phyloP scores from a whole-genome alignment of 768 basidiomycete species.

The Suillus sp. region DNA sequence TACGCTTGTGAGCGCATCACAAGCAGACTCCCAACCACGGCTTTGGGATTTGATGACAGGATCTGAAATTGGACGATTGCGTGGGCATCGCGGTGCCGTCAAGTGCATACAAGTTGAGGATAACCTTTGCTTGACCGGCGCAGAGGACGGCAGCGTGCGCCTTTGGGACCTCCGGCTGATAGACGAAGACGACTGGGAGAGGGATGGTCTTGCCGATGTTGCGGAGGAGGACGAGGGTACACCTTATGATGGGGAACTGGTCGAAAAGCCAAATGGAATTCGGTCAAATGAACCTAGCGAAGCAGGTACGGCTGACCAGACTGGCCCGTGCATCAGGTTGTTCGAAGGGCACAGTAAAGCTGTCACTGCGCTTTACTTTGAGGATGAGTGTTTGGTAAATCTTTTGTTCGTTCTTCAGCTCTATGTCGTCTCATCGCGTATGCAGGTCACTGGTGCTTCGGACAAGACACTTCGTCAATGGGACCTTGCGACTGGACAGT shows the following conservation, averaged over 20 bases:
- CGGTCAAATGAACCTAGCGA: slow-evolving; percentile 41
- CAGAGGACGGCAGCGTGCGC: slow-evolving; percentile 80
- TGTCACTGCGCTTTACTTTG: slow-evolving; percentile 93
- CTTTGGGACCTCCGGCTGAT: slow-evolving; percentile 91
- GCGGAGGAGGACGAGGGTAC: slow-evolving; percentile 58
- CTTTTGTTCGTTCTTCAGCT: slow-evolving; percentile 7
- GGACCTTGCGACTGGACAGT: slow-evolving; percentile 97
- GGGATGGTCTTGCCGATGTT: slow-evolving; percentile 60
- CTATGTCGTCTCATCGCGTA: slow-evolving; percentile 19
- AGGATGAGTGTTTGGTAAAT: slow-evolving; percentile 88
- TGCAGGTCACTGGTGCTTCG: slow-evolving; percentile 92
- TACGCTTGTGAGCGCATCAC: slow-evolving; percentile 84
- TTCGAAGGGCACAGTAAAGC: slow-evolving; percentile 93
- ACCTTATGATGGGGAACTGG: slow-evolving; percentile 36
- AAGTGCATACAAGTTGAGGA: slow-evolving; percentile 95
- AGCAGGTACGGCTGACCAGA: slow-evolving; percentile 46
- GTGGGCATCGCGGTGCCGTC: slow-evolving; percentile 79
- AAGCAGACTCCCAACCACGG: slow-evolving; percentile 82
- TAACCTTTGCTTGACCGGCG: slow-evolving; percentile 86
- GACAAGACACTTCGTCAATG: slow-evolving; percentile 99
- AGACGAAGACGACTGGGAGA: slow-evolving; percentile 68
- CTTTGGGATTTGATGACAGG: slow-evolving; percentile 96
- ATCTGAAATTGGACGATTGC: slow-evolving; percentile 79
- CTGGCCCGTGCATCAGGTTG: slow-evolving; percentile 58
- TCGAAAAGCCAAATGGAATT: slow-evolving; percentile 43